A percentile compares a stretch with the other conserved stretches of the same genome.
These are phyloP conservation scores for Candida sp. DNA, from an alignment of 1,139 yeast species.

Conservation along the genomic window DNA sequence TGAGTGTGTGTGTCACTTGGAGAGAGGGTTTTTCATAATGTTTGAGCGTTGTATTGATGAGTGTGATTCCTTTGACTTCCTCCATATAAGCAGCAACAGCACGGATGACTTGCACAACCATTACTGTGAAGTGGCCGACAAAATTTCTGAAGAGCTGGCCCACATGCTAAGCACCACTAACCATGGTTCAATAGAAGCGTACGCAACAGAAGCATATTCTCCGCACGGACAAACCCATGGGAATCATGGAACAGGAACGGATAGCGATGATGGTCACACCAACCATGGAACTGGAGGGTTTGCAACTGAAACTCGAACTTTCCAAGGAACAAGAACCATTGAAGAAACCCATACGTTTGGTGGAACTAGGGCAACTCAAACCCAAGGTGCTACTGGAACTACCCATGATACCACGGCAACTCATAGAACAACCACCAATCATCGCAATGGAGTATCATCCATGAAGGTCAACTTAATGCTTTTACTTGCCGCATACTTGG, in stretches of 20 bases:
- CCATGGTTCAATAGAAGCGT: neutral
- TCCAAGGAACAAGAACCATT: neutral
- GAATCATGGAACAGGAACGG: neutral
- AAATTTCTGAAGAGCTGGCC: neutral
- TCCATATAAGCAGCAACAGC: neutral
- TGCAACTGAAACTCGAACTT: neutral
- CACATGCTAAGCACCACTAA: neutral
- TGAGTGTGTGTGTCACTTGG: constrained; percentile 9
- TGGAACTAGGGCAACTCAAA: neutral
- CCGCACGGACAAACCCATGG: neutral
- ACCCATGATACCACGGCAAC: neutral
- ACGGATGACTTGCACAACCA: neutral
- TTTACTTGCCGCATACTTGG: neutral
- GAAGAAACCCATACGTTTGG: neutral
- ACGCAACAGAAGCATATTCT: neutral
- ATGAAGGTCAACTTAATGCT: neutral
- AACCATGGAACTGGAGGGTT: neutral
- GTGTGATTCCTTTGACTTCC: constrained; percentile 2
- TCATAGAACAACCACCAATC: neutral
- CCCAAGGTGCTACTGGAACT: neutral
- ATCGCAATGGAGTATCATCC: neutral
- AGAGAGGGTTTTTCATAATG: constrained; percentile 4
- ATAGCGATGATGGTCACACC: neutral
- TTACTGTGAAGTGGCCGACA: constrained; percentile 9
- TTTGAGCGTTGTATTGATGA: constrained; percentile 6